Base-by-base conservation (phyloP, 352 stramenopile genomes). In the Phytophthora kernoviae region DNA sequence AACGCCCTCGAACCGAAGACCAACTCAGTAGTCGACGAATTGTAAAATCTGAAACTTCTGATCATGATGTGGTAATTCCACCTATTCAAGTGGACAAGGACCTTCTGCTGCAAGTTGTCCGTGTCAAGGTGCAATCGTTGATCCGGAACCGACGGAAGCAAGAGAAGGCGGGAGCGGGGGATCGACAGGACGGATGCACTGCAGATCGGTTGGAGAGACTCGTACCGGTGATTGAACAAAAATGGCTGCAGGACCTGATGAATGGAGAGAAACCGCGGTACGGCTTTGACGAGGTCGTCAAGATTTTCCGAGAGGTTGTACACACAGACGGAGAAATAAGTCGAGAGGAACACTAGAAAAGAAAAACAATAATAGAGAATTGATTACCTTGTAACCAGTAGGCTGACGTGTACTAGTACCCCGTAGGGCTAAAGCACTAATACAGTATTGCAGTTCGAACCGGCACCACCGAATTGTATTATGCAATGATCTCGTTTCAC, bases 51-150 rank as follows among this genome's bases (percentile, higher is more conserved):
- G 20, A 47, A 46, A 58, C 30, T 37, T 37, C 52, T 21, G n/a
- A 42, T n/a, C 3, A 54, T 36, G 59, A 62, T 43, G 46, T 53
- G n/a, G 30, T 36, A 14, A 61, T 68, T 36, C 53, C 60, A n/a
- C 53, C 60, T 24, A 68, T 73, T 44, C 53, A 43, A 40, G 70
- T 79, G 32, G 70, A 79, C 63, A 59, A 74, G 22, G 70, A 79
- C 46, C 56, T 79, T n/a, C 57, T 79, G 34, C 33, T 71, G 26
- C 70, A 68, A 34, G 70, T 79, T 48, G 63, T 79, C 48, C 70
- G 70, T 60, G 55, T 71, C 26, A 69, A 71, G 21, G 64, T 79
- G 37, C 51, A 67, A 50, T 67, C 59, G 22, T 58, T 71, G 49
- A 65, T 70, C 45, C 66, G 67, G 40, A 64, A 57, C 26, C 53